Evolutionary conservation across 441 rosid genomes (phyloP).

Genomic region (Croton setiger): DNA sequence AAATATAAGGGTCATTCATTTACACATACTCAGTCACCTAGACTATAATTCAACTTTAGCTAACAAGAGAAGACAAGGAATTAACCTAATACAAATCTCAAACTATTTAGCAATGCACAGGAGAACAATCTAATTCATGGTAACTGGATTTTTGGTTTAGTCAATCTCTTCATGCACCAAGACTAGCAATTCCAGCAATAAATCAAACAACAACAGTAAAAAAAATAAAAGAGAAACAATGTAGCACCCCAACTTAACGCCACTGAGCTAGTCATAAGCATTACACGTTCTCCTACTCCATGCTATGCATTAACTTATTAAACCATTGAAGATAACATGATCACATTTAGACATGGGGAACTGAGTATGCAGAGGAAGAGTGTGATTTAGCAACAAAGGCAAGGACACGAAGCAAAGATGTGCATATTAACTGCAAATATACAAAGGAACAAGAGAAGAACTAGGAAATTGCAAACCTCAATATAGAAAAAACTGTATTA

Average conservation of each 20-base stretch:
- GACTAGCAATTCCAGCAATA: not conserved
- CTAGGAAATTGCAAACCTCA: constrained; percentile 16
- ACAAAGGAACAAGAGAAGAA: not conserved
- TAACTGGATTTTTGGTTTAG: not conserved
- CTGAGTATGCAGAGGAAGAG: not conserved
- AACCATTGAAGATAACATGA: not conserved
- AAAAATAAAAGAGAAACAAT: not conserved
- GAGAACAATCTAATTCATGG: not conserved
- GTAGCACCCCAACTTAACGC: not conserved
- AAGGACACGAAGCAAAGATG: not conserved
- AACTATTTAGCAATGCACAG: not conserved
- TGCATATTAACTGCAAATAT: not conserved
- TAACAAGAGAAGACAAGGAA: not conserved
- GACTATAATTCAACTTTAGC: not conserved
- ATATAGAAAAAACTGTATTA: not conserved
- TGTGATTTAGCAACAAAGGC: not conserved
- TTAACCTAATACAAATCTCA: not conserved
- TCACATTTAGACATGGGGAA: not conserved
- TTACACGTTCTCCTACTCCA: not conserved
- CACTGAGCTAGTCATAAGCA: not conserved
- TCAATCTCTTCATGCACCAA: not conserved
- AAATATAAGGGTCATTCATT: not conserved
- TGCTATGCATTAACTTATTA: not conserved
- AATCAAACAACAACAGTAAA: not conserved
- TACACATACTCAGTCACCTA: not conserved